phyloP scores from a whole-genome alignment of 2,329 filamentous ascomycete genomes.

The Daldinia sp. region DNA sequence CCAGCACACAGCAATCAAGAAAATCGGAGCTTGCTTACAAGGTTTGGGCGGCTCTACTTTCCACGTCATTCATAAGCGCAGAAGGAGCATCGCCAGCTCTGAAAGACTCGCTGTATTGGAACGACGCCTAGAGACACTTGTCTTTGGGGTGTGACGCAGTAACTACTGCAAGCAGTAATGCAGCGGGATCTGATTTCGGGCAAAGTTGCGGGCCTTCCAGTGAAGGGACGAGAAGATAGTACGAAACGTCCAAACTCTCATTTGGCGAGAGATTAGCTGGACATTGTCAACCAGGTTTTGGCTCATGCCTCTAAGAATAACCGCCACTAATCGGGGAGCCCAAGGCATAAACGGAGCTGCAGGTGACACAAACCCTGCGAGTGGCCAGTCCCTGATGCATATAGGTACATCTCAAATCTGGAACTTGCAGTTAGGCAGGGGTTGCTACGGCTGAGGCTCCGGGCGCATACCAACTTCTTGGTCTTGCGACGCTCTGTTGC shows the following conservation, averaged over 20 bases:
- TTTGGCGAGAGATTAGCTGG: constrained; percentile 12
- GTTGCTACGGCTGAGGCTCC: constrained; percentile 10
- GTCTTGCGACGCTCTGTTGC: constrained; percentile 12
- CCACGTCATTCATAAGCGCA: constrained; percentile 23
- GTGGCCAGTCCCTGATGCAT: constrained; percentile 13
- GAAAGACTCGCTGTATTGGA: constrained; percentile 4
- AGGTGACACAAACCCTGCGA: constrained; percentile 26
- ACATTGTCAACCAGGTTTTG: constrained; percentile 16
- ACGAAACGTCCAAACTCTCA: not conserved
- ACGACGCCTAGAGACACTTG: constrained; percentile 25
- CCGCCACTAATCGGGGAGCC: constrained; percentile 24
- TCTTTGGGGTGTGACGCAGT: constrained; percentile 19
- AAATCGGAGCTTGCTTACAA: constrained; percentile 27
- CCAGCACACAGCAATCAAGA: constrained; percentile 8
- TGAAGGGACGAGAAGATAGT: not conserved
- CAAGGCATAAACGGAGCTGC: constrained; percentile 26
- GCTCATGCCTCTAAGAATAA: constrained; percentile 32
- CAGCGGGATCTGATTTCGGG: constrained; percentile 4
- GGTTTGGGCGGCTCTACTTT: constrained; percentile 13
- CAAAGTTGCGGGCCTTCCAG: constrained; percentile 19
- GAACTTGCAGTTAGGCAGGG: constrained; percentile 10
- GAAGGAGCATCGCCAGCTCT: constrained; percentile 18
- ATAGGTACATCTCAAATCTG: constrained; percentile 7
- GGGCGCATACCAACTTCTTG: constrained; percentile 6
- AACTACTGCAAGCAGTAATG: constrained; percentile 23